These are phyloP conservation scores for Psophocarpus tetragonolobus DNA, from an alignment of 306 rosid species.

Conservation along the genomic window DNA sequence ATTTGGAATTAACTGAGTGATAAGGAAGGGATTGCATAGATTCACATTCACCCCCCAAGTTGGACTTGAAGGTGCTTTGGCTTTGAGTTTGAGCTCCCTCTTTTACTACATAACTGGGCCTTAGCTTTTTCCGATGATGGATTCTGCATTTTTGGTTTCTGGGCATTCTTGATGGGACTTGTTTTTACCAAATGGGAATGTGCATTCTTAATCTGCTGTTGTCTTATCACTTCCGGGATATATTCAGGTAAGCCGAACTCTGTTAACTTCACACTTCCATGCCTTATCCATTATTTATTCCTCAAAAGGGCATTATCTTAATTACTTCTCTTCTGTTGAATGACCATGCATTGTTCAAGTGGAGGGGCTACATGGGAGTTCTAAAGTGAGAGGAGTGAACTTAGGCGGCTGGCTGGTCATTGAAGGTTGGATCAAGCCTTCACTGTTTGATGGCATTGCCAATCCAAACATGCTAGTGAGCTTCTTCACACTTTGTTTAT, in stretches of 20 bases:
- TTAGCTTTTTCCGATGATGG: conserved; percentile 44
- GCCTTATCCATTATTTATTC: conserved; percentile 17
- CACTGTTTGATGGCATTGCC: conserved; percentile 91
- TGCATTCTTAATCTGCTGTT: conserved; percentile 56
- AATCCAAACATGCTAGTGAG: conserved; percentile 94
- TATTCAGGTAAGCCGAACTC: conserved; percentile 68
- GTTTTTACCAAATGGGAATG: conserved; percentile 64
- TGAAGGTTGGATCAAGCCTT: conserved; percentile 98
- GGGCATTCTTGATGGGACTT: conserved; percentile 75
- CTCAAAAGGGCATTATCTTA: background rate
- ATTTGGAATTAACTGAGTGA: conserved; percentile 61
- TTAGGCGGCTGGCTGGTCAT: conserved; percentile 96
- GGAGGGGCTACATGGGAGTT: conserved; percentile 68
- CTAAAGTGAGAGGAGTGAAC: conserved; percentile 84
- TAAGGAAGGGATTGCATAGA: conserved; percentile 55
- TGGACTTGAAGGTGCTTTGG: conserved; percentile 37
- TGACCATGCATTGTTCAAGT: conserved; percentile 43
- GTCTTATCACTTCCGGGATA: conserved; percentile 51
- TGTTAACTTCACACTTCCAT: conserved; percentile 22
- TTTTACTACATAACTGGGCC: conserved; percentile 35
- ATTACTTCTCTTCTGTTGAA: conserved; percentile 18
- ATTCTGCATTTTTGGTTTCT: conserved; percentile 38
- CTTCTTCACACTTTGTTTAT: conserved; percentile 21
- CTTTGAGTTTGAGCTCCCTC: conserved; percentile 39
- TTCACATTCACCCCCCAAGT: conserved; percentile 36